A percentile compares a stretch with the other conserved stretches of the same genome.
Conservation (phyloP, 2,329 filamentous ascomycete genomes). For the Fusarium neocosmosporiellum region DNA sequence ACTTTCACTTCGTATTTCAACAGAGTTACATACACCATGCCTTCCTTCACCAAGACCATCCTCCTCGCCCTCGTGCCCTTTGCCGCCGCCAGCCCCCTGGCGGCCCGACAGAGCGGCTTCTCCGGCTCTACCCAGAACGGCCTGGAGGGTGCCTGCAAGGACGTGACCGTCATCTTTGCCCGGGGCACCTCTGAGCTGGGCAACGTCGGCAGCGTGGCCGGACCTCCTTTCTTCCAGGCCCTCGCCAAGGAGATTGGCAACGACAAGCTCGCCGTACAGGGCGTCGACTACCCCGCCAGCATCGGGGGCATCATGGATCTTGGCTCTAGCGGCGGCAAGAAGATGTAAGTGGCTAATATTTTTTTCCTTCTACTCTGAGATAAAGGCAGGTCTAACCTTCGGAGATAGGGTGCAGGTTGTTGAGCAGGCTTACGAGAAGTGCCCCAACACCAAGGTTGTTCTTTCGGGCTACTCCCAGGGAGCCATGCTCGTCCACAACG, state of each 20-base stretch:
- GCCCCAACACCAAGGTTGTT: constrained; percentile 58
- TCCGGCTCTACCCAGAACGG: constrained; percentile 38
- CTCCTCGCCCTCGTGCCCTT: constrained; percentile 38
- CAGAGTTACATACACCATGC: constrained; percentile 23
- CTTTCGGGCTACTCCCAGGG: constrained; percentile 60
- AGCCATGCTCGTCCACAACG: constrained; percentile 56
- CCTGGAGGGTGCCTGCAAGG: constrained; percentile 40
- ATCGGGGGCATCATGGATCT: constrained; percentile 57
- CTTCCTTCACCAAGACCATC: constrained; percentile 29
- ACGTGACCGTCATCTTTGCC: constrained; percentile 66
- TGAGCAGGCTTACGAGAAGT: constrained; percentile 51
- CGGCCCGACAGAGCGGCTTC: constrained; percentile 22
- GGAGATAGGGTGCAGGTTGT: constrained; percentile 35
- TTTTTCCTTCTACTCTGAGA: background rate
- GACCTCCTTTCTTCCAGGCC: constrained; percentile 62
- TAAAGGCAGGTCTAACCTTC: background rate
- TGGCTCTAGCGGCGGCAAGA: constrained; percentile 57
- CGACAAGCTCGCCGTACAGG: constrained; percentile 62
- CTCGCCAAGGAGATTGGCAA: constrained; percentile 55
- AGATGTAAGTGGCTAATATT: constrained; percentile 55
- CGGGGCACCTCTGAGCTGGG: constrained; percentile 64
- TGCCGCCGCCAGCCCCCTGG: constrained; percentile 38
- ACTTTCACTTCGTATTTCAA: constrained; percentile 6
- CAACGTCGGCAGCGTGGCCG: constrained; percentile 62
- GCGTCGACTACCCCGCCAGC: constrained; percentile 63